phyloP scores from a whole-genome alignment of 1,284 basidiomycete species.

The Hemileia vastatrix region DNA sequence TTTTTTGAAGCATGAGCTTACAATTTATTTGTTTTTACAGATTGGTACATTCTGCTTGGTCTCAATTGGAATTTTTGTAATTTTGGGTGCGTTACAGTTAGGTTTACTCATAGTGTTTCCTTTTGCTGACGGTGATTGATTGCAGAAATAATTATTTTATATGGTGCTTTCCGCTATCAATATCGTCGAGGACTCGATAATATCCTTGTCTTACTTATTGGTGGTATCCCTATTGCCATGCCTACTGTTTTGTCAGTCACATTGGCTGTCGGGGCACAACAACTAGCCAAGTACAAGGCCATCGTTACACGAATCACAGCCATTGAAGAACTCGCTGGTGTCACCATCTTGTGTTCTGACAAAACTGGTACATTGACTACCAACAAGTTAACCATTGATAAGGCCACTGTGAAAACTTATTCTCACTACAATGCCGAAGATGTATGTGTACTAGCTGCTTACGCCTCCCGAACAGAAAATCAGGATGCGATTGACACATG shows the following conservation, averaged over 20 bases:
- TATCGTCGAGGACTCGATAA: conserved; percentile 93
- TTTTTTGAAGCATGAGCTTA: neutral
- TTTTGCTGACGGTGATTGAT: conserved; percentile 41
- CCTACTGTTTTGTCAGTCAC: conserved; percentile 92
- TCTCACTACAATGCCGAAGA: conserved; percentile 78
- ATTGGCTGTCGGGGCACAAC: conserved; percentile 92
- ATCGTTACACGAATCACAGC: conserved; percentile 97
- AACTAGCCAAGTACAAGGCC: conserved; percentile 96
- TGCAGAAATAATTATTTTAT: conserved; percentile 77
- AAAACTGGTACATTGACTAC: conserved; percentile 95
- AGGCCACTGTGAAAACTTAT: conserved; percentile 81
- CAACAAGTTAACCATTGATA: conserved; percentile 98
- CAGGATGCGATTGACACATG: conserved; percentile 92
- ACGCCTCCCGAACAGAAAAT: conserved; percentile 95
- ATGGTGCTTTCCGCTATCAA: conserved; percentile 71
- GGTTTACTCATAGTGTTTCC: neutral
- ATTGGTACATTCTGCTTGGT: too few relatives aligned
- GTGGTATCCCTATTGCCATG: conserved; percentile 96
- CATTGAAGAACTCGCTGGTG: conserved; percentile 91
- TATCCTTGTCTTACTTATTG: conserved; percentile 92
- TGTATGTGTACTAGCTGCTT: conserved; percentile 83
- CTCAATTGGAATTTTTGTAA: conserved; percentile 54
- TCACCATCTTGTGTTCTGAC: conserved; percentile 93
- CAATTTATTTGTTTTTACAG: too few relatives aligned
- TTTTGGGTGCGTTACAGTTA: conserved; percentile 24